These are phyloP conservation scores for Penicillium glabrum DNA, from an alignment of 2,329 filamentous ascomycete species.

Conservation along the genomic window DNA sequence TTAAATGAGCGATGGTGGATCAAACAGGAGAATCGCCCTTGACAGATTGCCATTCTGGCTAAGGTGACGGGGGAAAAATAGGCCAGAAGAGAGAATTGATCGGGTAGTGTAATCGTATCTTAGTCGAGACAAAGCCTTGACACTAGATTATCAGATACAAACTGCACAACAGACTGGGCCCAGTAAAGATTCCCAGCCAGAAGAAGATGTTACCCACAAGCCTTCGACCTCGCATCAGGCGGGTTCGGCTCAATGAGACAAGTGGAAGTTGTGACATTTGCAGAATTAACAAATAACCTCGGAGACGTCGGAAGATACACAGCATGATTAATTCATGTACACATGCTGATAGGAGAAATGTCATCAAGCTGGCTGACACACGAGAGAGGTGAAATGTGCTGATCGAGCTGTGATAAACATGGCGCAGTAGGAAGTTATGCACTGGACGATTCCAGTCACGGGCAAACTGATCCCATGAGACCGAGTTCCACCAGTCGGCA, in stretches of 20 bases:
- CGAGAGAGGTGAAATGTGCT: constrained; percentile 70
- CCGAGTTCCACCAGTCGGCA: constrained; percentile 53
- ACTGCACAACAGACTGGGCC: constrained; percentile 63
- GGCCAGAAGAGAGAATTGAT: no score
- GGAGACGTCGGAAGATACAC: constrained; percentile 62
- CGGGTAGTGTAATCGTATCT: background rate
- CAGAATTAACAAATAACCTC: constrained; percentile 44
- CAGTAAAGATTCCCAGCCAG: constrained; percentile 76
- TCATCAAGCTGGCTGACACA: constrained; percentile 70
- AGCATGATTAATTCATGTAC: constrained; percentile 78
- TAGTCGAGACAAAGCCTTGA: background rate
- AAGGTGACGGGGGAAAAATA: constrained; percentile 5
- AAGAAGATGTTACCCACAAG: constrained; percentile 73
- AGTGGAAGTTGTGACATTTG: constrained; percentile 75
- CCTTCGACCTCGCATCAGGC: constrained; percentile 60
- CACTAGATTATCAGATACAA: constrained; percentile 40
- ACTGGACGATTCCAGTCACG: constrained; percentile 81
- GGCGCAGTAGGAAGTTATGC: constrained; percentile 73
- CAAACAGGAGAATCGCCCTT: constrained; percentile 18
- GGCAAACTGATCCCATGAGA: constrained; percentile 65
- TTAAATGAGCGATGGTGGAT: constrained; percentile 22
- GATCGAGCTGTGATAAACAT: constrained; percentile 78
- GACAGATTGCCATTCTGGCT: constrained; percentile 5
- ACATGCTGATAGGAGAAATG: constrained; percentile 69
- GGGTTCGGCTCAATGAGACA: constrained; percentile 65